These are phyloP conservation scores for Aspergillus wentii DNA, from an alignment of 495 filamentous ascomycete species.

Conservation along the genomic window DNA sequence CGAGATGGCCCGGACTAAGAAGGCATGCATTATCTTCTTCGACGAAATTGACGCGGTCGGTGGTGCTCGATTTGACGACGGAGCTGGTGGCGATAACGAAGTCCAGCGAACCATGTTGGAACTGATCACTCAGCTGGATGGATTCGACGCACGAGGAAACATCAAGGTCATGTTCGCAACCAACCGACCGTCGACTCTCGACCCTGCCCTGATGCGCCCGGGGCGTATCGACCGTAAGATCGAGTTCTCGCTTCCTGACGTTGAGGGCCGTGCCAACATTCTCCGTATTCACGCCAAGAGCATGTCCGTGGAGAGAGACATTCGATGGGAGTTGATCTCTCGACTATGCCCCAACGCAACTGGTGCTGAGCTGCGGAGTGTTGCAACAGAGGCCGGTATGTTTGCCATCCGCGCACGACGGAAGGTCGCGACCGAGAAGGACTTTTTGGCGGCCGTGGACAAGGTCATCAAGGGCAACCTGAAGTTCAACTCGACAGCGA, in stretches of 20 bases:
- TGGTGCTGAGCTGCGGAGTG: slow-evolving; percentile 88
- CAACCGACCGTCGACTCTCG: slow-evolving; percentile 91
- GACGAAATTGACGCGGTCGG: slow-evolving; percentile 98
- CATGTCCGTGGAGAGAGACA: slow-evolving; percentile 98
- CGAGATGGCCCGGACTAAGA: slow-evolving; percentile 99
- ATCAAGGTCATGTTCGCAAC: slow-evolving; percentile 99
- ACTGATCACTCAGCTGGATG: slow-evolving; percentile 95
- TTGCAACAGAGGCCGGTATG: slow-evolving; percentile 99
- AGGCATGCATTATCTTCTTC: slow-evolving; percentile 99
- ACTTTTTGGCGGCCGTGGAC: slow-evolving; percentile 95
- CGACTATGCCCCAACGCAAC: slow-evolving; percentile 95
- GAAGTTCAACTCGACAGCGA: slow-evolving; percentile 98
- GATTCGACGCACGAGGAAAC: slow-evolving; percentile 95
- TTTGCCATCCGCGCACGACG: slow-evolving; percentile 93
- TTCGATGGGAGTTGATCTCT: slow-evolving; percentile 97
- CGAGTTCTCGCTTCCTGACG: slow-evolving; percentile 94
- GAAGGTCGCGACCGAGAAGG: slow-evolving; percentile 99
- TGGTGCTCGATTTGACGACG: slow-evolving; percentile 97
- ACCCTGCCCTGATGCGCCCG: slow-evolving; percentile 94
- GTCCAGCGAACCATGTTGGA: slow-evolving; percentile 99
- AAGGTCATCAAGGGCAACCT: slow-evolving; percentile 99
- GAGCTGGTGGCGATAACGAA: slow-evolving; percentile 96
- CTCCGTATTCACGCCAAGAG: slow-evolving; percentile 98
- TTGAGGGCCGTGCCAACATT: slow-evolving; percentile 95
- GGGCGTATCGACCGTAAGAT: slow-evolving; percentile 99